A percentile compares a stretch with the other conserved stretches of the same genome.
Evolutionary conservation across 495 filamentous ascomycete genomes (phyloP).

Genomic region (Schizothecium vesticola): DNA sequence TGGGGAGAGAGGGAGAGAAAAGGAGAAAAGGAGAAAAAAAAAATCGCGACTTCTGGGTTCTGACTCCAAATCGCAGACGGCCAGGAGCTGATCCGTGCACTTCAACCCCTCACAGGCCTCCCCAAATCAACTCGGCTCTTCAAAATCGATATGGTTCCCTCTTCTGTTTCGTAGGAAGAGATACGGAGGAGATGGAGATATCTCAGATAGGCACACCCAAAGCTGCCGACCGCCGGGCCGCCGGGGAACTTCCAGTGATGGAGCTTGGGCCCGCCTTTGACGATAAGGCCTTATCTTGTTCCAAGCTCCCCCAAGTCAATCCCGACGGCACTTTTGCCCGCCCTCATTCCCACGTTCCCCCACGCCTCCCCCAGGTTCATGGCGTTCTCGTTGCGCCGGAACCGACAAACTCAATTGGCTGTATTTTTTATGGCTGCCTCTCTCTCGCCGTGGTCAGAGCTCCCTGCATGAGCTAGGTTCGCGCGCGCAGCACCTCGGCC

Average conservation of each 20-base stretch:
- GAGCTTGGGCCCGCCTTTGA: neutral
- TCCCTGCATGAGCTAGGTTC: slow-evolving; percentile 1
- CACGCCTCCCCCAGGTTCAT: neutral
- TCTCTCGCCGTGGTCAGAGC: neutral
- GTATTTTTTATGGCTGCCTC: neutral
- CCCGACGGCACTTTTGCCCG: slow-evolving; percentile 1
- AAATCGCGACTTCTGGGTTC: neutral
- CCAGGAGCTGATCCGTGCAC: neutral
- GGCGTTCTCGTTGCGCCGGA: neutral
- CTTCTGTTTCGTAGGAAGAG: neutral
- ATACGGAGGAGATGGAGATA: neutral
- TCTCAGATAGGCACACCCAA: neutral
- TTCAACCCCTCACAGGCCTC: neutral
- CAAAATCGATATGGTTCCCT: too few relatives aligned
- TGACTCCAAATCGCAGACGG: too few relatives aligned
- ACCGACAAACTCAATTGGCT: neutral
- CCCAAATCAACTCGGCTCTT: neutral
- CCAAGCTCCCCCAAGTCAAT: neutral
- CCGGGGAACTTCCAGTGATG: too few relatives aligned
- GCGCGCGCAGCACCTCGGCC: neutral
- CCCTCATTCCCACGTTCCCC: neutral
- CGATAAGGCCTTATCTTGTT: neutral
- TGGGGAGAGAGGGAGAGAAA: neutral
- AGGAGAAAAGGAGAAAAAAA: neutral
- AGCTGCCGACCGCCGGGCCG: neutral